Conservation (phyloP, 805 yeast genomes). For the Sporopachydermia quercuum region DNA sequence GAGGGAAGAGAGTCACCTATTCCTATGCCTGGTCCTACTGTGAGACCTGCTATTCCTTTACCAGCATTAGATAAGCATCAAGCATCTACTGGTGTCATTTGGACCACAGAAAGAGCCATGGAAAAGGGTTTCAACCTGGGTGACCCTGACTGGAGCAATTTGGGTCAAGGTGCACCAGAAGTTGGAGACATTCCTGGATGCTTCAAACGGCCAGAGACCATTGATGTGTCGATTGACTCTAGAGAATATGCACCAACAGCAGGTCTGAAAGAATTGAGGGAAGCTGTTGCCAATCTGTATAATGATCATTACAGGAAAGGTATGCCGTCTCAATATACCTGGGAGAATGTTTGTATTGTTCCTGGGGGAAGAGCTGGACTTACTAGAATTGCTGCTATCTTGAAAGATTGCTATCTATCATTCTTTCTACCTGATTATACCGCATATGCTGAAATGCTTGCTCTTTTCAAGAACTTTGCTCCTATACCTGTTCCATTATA, state of each 20-base stretch:
- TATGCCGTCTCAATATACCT: conserved; percentile 37
- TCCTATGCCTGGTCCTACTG: conserved; percentile 33
- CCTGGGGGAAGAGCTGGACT: conserved; percentile 55
- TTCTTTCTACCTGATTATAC: conserved; percentile 51
- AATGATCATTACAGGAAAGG: conserved; percentile 37
- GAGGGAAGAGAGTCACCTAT: conserved; percentile 25
- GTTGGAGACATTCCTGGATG: conserved; percentile 48
- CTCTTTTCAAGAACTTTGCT: conserved; percentile 44
- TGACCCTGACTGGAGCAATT: conserved; percentile 34
- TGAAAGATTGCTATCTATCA: conserved; percentile 42
- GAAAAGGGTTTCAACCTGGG: conserved; percentile 36
- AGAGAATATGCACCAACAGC: conserved; percentile 49
- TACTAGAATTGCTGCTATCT: conserved; percentile 45
- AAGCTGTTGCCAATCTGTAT: conserved; percentile 43
- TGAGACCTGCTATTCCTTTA: conserved; percentile 29
- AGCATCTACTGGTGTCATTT: conserved; percentile 46
- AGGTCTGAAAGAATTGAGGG: conserved; percentile 37
- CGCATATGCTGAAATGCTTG: conserved; percentile 51
- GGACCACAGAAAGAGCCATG: conserved; percentile 48
- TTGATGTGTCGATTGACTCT: conserved; percentile 31
- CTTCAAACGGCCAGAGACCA: conserved; percentile 33
- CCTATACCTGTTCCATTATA: conserved; percentile 49
- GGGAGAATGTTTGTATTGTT: conserved; percentile 45
- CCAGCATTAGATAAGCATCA: conserved; percentile 47
- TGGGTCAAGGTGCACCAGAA: conserved; percentile 55